Base-by-base conservation (phyloP, 805 yeast species). In the Scheffersomyces ergatensis region DNA sequence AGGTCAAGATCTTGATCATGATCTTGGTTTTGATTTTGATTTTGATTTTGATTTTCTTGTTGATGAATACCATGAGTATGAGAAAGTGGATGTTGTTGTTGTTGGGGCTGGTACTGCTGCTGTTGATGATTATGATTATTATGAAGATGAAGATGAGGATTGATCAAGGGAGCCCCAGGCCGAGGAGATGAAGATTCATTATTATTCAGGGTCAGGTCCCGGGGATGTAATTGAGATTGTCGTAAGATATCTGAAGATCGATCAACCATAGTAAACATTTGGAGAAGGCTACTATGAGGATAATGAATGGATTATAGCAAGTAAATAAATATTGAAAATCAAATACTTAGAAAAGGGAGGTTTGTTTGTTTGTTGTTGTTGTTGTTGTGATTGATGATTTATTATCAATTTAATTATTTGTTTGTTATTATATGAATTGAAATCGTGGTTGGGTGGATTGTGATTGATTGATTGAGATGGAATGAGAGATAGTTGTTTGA, bases 181-280 rank as follows among this genome's bases (percentile, higher is more conserved):
- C 14, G 29, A 13, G 29, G 13, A 25, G 8, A 12, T 6, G 29
- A 26, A 11, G 29, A 26, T 26, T 26, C n/a, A n/a, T n/a, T n/a
- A n/a, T n/a, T n/a, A n/a, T n/a, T n/a, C n/a, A n/a, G n/a, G n/a
- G n/a, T n/a, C n/a, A n/a, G n/a, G n/a, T n/a, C n/a, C n/a, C n/a
- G n/a, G n/a, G n/a, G 29, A 6, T 29, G 32, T 15, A 29, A 14
- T 29, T 29, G n/a, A 15, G 32, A 29, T 8, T 29, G 7, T 5
- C 15, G 32, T 29, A 29, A 29, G 5, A 29, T 29, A 29, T 29
- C 32, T 14, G 32, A 29, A 29, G 18, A 14, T 29, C 32, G 32
- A 29, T 29, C 32, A 29, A 29, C 5, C 32, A 29, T 29, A 29
- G 32, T 29, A 29, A 29, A 29, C 32, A 29, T 29, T 29, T 29